Evolutionary conservation across 106 monocot genomes (phyloP).

Genomic region (Alisma plantagoaquatica): DNA sequence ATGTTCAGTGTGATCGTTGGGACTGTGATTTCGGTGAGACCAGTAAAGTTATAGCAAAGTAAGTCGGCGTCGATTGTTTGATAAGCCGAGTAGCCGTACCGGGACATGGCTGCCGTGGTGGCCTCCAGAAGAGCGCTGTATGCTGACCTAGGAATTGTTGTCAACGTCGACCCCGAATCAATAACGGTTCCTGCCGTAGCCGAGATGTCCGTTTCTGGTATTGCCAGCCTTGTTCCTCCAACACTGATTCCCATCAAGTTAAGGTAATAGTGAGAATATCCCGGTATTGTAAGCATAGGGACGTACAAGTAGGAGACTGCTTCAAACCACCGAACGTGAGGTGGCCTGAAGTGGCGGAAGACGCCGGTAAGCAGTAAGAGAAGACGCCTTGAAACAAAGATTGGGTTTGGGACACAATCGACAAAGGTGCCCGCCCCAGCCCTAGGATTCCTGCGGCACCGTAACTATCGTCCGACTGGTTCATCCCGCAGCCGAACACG

Average conservation of each 20-base stretch:
- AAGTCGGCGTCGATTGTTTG: background rate
- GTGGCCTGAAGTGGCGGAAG: background rate
- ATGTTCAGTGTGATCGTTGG: constrained; percentile 11
- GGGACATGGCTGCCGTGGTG: constrained; percentile 13
- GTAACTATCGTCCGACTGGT: background rate
- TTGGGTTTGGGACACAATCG: background rate
- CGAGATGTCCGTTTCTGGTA: constrained; percentile 19
- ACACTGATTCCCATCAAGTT: constrained; percentile 11
- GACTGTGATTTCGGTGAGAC: background rate
- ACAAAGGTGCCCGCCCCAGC: background rate
- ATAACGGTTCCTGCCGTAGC: constrained; percentile 23
- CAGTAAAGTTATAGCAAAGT: constrained; percentile 8
- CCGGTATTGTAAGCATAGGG: background rate
- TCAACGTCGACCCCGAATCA: constrained; percentile 63
- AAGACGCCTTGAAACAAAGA: background rate
- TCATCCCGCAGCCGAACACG: constrained; percentile 1
- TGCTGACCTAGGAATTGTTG: constrained; percentile 30
- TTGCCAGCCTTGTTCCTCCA: constrained; percentile 1
- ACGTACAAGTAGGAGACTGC: no score
- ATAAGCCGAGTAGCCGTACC: constrained; percentile 6
- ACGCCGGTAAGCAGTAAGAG: constrained; percentile 14
- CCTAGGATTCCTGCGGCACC: background rate
- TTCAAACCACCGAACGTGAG: constrained; percentile 7
- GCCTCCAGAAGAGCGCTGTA: constrained; percentile 19
- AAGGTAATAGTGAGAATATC: constrained; percentile 7